A percentile compares a stretch with the other conserved stretches of the same genome.
These are phyloP conservation scores for Ammopiptanthus mongolicus DNA, from an alignment of 306 rosid species.

Conservation along the genomic window DNA sequence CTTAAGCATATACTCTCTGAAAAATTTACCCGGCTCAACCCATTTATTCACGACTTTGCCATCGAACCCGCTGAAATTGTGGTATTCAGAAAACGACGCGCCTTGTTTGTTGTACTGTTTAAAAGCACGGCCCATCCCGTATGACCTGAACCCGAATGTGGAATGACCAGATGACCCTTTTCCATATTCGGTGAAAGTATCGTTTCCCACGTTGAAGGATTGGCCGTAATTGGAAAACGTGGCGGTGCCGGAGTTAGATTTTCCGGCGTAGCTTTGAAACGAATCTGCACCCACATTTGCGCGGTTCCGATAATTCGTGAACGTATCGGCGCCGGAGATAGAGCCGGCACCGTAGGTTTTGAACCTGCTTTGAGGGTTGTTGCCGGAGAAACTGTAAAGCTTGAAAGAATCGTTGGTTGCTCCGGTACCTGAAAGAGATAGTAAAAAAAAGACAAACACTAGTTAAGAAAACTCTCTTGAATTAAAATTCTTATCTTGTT, in stretches of 20 bases:
- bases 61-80: constrained; percentile 30
- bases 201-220: constrained; percentile 82
- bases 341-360: constrained; percentile 55
- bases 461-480: too few relatives aligned
- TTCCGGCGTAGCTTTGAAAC: constrained; percentile 58
- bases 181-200: constrained; percentile 75
- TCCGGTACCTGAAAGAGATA: not conserved
- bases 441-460: too few relatives aligned
- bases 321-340: constrained; percentile 38
- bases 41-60: constrained; percentile 42
- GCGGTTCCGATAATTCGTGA: constrained; percentile 55
- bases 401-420: constrained; percentile 57
- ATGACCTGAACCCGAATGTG: constrained; percentile 52
- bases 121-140: constrained; percentile 63
- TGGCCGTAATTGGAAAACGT: constrained; percentile 62
- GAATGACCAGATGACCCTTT: constrained; percentile 43
- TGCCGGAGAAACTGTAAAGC: constrained; percentile 54
- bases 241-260: constrained; percentile 48
- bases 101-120: constrained; percentile 47
- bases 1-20: constrained; percentile 55
- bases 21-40: constrained; percentile 71
- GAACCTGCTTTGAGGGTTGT: constrained; percentile 62
- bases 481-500: too few relatives aligned
- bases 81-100: constrained; percentile 46
- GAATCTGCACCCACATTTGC: constrained; percentile 73